Percentiles rank a stretch among this genome's conserved stretches.
phyloP scores from a whole-genome alignment of 306 rosid genomes.

The Cotoneaster glaucophyllus region DNA sequence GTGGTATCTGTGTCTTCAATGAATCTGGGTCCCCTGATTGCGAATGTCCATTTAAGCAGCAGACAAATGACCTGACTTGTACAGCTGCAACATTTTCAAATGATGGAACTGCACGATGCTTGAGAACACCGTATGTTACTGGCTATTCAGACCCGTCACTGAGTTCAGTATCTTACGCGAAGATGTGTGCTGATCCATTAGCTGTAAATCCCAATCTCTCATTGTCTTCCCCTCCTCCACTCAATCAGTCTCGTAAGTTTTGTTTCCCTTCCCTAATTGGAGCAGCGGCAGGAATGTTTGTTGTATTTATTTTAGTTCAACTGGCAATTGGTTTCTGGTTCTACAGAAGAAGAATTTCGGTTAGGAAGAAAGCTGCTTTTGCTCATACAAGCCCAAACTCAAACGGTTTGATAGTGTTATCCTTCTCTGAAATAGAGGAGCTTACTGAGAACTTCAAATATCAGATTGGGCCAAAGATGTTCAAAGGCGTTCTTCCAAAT shows the following conservation, averaged over 20 bases:
- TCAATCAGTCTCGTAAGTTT: constrained; percentile 23
- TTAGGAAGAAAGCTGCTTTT: constrained; percentile 25
- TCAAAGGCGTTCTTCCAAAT: too few relatives aligned
- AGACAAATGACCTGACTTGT: constrained; percentile 14
- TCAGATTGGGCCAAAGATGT: constrained; percentile 34
- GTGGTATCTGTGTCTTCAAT: constrained; percentile 45
- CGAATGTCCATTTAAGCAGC: constrained; percentile 39
- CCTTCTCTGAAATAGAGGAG: constrained; percentile 52
- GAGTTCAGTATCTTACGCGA: constrained; percentile 56
- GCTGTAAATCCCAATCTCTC: constrained; percentile 42
- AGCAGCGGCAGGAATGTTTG: constrained; percentile 48
- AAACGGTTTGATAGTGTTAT: constrained; percentile 42
- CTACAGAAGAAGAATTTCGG: constrained; percentile 32
- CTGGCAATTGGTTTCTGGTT: constrained; percentile 45
- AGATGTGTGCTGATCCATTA: constrained; percentile 51
- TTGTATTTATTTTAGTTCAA: constrained; percentile 41
- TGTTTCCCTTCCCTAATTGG: constrained; percentile 53
- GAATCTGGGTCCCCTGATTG: constrained; percentile 48
- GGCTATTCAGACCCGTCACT: constrained; percentile 62
- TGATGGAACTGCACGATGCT: constrained; percentile 50
- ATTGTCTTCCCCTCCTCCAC: constrained; percentile 14
- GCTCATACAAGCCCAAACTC: constrained; percentile 34
- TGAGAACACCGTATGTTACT: constrained; percentile 47
- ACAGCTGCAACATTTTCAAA: constrained; percentile 59
- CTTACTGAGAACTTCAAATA: constrained; percentile 46